A percentile compares a stretch with the other conserved stretches of the same genome.
Conservation (phyloP, 1,284 basidiomycete genomes). For the Chiua sp. region DNA sequence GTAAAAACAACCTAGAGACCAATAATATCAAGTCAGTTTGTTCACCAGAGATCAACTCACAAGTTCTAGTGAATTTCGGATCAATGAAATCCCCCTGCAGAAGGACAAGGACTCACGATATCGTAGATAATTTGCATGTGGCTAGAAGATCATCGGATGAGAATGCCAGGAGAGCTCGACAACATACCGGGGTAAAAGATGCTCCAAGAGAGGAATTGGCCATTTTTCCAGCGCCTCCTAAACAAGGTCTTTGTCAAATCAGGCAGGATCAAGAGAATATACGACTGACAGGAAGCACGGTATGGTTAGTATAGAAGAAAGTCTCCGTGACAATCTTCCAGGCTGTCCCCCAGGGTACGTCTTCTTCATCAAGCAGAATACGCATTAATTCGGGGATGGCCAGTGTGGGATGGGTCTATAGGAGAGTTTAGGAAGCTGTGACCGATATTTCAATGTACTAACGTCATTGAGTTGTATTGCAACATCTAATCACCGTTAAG, state of each 20-base stretch:
- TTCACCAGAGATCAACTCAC: slow-evolving; percentile 38
- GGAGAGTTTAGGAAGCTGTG: neutral
- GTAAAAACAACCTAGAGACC: slow-evolving; percentile 60
- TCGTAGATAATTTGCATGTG: slow-evolving; percentile 93
- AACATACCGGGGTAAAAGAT: slow-evolving; percentile 73
- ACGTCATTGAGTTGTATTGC: slow-evolving; percentile 92
- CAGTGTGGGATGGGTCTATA: slow-evolving; percentile 89
- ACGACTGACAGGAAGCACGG: slow-evolving; percentile 70
- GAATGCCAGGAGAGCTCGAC: neutral
- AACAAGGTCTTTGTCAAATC: slow-evolving; percentile 1
- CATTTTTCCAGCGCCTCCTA: slow-evolving; percentile 87
- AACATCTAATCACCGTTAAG: slow-evolving; percentile 55
- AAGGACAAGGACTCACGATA: slow-evolving; percentile 59
- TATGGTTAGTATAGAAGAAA: slow-evolving; percentile 95
- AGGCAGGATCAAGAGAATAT: neutral
- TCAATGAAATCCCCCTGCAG: slow-evolving; percentile 11
- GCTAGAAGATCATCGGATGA: slow-evolving; percentile 34
- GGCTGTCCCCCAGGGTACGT: slow-evolving; percentile 80
- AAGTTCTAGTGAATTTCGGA: slow-evolving; percentile 44
- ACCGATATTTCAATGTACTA: slow-evolving; percentile 23
- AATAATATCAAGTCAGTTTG: neutral
- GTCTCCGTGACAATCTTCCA: slow-evolving; percentile 89
- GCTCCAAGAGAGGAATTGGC: slow-evolving; percentile 83
- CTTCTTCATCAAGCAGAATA: slow-evolving; percentile 88
- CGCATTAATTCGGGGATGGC: slow-evolving; percentile 96